These are phyloP conservation scores for Pogostemon cablin DNA, from an alignment of 257 asterid species.

Conservation along the genomic window DNA sequence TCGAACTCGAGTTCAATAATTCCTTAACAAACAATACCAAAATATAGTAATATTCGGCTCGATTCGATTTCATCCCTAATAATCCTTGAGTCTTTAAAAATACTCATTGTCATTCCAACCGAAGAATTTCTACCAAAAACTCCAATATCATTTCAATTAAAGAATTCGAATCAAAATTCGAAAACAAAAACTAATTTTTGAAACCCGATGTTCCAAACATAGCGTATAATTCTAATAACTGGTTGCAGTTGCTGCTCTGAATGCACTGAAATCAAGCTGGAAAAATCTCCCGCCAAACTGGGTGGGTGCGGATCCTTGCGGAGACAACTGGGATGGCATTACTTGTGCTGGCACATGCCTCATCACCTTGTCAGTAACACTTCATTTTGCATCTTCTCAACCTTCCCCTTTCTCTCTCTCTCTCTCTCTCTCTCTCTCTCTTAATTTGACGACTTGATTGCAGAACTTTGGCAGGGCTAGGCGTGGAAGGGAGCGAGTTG, in stretches of 20 bases:
- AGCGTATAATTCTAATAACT: no score
- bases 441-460: slow-evolving; percentile 30
- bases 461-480: slow-evolving; percentile 68
- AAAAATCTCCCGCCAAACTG: slow-evolving; percentile 85
- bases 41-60: no score
- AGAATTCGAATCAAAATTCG: no score
- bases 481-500: slow-evolving; percentile 57
- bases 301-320: slow-evolving; percentile 85
- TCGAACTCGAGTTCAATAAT: no score
- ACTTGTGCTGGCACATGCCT: slow-evolving; percentile 61
- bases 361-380: slow-evolving; percentile 59
- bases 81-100: no score
- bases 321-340: slow-evolving; percentile 75
- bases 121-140: no score
- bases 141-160: no score
- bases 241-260: slow-evolving; percentile 69
- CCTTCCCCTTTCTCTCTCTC: slow-evolving; percentile 17
- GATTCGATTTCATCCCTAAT: no score
- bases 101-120: no score
- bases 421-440: not conserved
- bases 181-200: no score
- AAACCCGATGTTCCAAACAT: no score
- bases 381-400: not conserved
- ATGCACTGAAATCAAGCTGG: slow-evolving; percentile 70
- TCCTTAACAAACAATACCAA: no score